phyloP scores from a whole-genome alignment of 805 yeast genomes.

The Scheffersomyces spartinae region DNA sequence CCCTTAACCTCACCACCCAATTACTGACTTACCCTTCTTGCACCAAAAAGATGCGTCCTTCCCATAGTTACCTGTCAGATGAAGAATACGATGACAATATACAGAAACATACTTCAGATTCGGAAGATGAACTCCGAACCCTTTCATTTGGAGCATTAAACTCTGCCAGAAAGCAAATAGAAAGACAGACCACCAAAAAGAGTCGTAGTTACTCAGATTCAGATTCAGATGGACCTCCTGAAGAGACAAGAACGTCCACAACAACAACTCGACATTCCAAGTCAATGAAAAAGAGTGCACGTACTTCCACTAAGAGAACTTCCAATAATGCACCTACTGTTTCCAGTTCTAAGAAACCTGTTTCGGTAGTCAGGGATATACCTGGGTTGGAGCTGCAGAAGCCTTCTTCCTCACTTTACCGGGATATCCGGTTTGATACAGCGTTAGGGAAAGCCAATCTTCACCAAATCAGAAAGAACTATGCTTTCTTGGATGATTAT shows the following conservation, averaged over 20 bases:
- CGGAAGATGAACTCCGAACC: constrained; percentile 38
- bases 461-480: constrained; percentile 57
- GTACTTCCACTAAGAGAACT: constrained; percentile 18
- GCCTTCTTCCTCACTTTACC: constrained; percentile 35
- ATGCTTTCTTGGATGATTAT: constrained; percentile 79
- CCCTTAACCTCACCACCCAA: too few relatives aligned
- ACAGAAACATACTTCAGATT: constrained; percentile 9
- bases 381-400: constrained; percentile 47
- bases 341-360: constrained; percentile 60
- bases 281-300: constrained; percentile 5
- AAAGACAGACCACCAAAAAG: constrained; percentile 8
- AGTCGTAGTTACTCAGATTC: constrained; percentile 9
- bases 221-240: constrained; percentile 24
- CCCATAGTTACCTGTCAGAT: too few relatives aligned
- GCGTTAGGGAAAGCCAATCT: constrained; percentile 79
- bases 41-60: too few relatives aligned
- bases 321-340: constrained; percentile 86
- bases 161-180: constrained; percentile 43
- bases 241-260: constrained; percentile 14
- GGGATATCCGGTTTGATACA: constrained; percentile 84
- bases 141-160: constrained; percentile 58
- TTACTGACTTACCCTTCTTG: too few relatives aligned
- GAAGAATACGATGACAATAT: constrained; percentile 5
- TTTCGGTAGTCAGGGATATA: constrained; percentile 57
- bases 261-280: too few relatives aligned